phyloP scores from a whole-genome alignment of 352 stramenopile genomes.

The Pythium sukuiense region DNA sequence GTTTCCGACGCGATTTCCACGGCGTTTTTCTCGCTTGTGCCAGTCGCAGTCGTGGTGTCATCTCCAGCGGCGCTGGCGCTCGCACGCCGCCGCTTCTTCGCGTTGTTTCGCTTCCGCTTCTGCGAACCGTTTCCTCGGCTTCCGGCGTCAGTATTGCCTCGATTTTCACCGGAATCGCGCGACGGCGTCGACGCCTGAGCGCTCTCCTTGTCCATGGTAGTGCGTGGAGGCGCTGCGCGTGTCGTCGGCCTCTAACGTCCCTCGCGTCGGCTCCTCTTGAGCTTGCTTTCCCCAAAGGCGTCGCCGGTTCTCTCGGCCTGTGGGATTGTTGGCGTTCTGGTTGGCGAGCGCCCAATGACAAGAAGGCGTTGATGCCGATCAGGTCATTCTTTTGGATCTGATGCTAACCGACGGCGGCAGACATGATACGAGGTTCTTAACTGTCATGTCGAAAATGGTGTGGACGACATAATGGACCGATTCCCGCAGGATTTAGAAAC shows the following conservation, averaged over 20 bases:
- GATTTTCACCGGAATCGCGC: not conserved
- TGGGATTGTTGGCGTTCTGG: conserved; percentile 5
- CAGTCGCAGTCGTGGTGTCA: not conserved
- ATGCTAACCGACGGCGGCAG: not conserved
- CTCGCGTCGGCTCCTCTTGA: not conserved
- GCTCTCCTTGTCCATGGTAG: not conserved
- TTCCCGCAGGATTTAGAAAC: no score
- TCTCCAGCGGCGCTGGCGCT: not conserved
- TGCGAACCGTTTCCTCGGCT: conserved; percentile 9
- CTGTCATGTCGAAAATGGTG: not conserved
- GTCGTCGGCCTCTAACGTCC: not conserved
- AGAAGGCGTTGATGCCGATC: not conserved
- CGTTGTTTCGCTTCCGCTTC: conserved; percentile 25
- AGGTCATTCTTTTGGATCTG: conserved; percentile 1
- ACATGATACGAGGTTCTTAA: conserved; percentile 1
- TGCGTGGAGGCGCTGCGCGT: not conserved
- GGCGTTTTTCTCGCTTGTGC: not conserved
- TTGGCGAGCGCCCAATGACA: conserved; percentile 6
- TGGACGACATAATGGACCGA: not conserved
- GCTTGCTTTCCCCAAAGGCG: not conserved
- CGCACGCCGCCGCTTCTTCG: conserved; percentile 19
- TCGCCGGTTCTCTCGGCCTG: not conserved
- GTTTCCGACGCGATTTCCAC: not conserved
- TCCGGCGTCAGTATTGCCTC: not conserved
- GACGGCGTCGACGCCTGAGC: not conserved